Evolutionary conservation across 2,329 filamentous ascomycete genomes (phyloP).

Genomic region (Chrysoporthe puriensis): DNA sequence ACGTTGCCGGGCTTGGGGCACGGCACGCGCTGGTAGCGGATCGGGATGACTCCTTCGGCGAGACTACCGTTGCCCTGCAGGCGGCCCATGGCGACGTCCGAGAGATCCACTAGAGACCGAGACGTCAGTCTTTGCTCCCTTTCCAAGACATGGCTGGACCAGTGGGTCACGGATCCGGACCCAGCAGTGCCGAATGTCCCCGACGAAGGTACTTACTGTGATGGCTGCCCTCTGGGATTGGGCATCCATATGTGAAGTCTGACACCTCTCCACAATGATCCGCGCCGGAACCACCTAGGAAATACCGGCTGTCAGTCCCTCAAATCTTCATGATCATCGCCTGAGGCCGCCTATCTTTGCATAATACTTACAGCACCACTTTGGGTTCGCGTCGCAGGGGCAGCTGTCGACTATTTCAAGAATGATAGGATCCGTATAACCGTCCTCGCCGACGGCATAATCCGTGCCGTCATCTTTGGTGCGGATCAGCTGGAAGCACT

Average conservation of each 20-base stretch:
- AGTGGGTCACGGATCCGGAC: neutral
- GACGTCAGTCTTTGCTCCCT: neutral
- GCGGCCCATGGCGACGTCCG: slow-evolving; percentile 14
- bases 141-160: neutral
- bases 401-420: slow-evolving; percentile 30
- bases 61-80: slow-evolving; percentile 15
- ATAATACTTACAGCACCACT: slow-evolving; percentile 29
- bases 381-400: slow-evolving; percentile 29
- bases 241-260: slow-evolving; percentile 12
- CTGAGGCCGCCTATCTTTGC: too few relatives aligned
- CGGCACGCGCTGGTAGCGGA: slow-evolving; percentile 12
- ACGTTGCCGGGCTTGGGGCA: slow-evolving; percentile 15
- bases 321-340: neutral
- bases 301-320: neutral
- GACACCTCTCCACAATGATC: slow-evolving; percentile 16
- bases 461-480: slow-evolving; percentile 30
- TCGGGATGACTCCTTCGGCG: slow-evolving; percentile 12
- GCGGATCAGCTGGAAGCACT: slow-evolving; percentile 29
- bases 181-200: neutral
- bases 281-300: slow-evolving; percentile 2
- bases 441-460: slow-evolving; percentile 28
- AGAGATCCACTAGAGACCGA: slow-evolving; percentile 1
- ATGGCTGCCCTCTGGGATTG: slow-evolving; percentile 11
- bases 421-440: slow-evolving; percentile 29
- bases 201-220: slow-evolving; percentile 4